A percentile compares a stretch with the other conserved stretches of the same genome.
These are phyloP conservation scores for Moniliophthora roreri DNA, from an alignment of 1,284 basidiomycete species.

Conservation along the genomic window DNA sequence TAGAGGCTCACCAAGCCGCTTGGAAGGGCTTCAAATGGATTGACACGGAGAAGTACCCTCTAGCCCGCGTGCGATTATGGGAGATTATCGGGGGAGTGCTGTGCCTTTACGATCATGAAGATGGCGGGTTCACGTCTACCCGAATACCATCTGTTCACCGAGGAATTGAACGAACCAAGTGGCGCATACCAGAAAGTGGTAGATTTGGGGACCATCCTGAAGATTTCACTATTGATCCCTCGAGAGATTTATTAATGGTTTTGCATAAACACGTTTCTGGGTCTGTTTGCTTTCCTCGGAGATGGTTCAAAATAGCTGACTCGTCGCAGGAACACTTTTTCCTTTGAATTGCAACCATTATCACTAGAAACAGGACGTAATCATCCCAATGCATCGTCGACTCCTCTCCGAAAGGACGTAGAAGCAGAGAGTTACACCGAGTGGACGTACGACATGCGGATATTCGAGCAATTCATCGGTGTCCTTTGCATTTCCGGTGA, in stretches of 20 bases:
- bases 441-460: constrained; percentile 6
- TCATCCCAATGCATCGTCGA: constrained; percentile 7
- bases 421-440: neutral
- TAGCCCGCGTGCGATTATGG: constrained; percentile 15
- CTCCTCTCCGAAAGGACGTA: neutral
- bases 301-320: neutral
- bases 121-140: constrained; percentile 13
- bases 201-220: constrained; percentile 2
- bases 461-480: constrained; percentile 8
- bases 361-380: constrained; percentile 7
- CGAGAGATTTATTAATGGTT: constrained; percentile 22
- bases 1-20: constrained; percentile 16
- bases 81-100: constrained; percentile 22
- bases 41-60: neutral
- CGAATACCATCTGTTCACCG: constrained; percentile 19
- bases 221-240: constrained; percentile 25
- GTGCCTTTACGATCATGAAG: constrained; percentile 11
- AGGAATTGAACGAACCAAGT: constrained; percentile 15
- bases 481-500: constrained; percentile 4
- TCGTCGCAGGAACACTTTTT: neutral
- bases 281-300: neutral
- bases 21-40: constrained; percentile 17
- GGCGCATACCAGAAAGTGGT: constrained; percentile 14
- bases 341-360: constrained; percentile 3
- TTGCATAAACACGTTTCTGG: constrained; percentile 7